Base-by-base conservation (phyloP, 306 rosid genomes). In the Hippophae tibetana region DNA sequence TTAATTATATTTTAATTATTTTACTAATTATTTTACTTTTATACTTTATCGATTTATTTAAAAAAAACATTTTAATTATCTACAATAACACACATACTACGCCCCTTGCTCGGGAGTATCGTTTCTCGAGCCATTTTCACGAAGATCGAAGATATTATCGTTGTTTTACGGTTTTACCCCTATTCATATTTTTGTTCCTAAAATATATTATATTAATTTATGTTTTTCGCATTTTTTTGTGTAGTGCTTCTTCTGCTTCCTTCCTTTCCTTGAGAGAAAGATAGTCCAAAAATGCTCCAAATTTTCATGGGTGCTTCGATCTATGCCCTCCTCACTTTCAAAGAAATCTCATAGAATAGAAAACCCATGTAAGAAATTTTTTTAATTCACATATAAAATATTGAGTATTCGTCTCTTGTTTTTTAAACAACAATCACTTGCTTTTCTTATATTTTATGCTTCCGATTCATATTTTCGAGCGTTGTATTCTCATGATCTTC, bases 321-420 rank as follows among this genome's bases (percentile, higher is more conserved):
- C 89, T 55, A 14, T 73, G 60, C 60, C 74, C 57, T 72, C 61
- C 61, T 61, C 80, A 59, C 63, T 73, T 63, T 76, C 84, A 54
- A 65, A 57, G 51, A 42, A 51, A 58, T 75, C 73, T 75, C 68
- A n/a, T 77, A 66, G 71, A 71, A 56, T 46, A 57, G 12, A 49
- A 50, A 58, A 60, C 74, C 70, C 86, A 82, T 79, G 95, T 93
- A 89, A 86, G 87, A 81, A 62, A 31, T 10, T 55, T 64, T 64
- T 43, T 26, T 5, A 1, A 11, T 58, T 11, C 46, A 5, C 52
- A n/a, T 55, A 11, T 6, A 55, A 6, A 51, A 61, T 7, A 25
- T 42, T 7, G 51, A 68, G 2, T 49, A 63, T 66, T 27, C 58
- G 41, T 53, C 38, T 13, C 43, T 13, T 43, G 23, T 42, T 13